phyloP scores from a whole-genome alignment of 345 rosid species.

The Ricinus communis region DNA sequence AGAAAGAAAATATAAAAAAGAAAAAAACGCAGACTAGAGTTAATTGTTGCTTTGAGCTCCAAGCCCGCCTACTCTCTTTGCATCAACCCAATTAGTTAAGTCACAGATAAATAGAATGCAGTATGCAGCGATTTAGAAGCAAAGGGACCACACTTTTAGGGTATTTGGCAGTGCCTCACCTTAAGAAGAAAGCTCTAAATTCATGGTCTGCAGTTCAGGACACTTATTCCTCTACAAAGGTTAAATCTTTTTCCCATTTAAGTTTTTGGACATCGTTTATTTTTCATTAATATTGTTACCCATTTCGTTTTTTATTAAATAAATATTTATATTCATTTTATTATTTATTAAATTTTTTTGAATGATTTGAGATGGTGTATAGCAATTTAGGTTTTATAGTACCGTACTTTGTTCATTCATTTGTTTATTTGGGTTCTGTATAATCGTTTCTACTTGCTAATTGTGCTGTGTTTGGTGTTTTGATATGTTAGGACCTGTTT shows the following conservation, averaged over 20 bases:
- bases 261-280: not conserved
- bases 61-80: too few species aligned
- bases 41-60: too few species aligned
- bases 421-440: not conserved
- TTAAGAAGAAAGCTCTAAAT: constrained; percentile 69
- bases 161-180: constrained; percentile 42
- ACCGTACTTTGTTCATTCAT: too few species aligned
- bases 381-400: too few species aligned
- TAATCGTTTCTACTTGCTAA: not conserved
- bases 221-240: constrained; percentile 81
- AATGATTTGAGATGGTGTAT: not conserved
- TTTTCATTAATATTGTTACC: not conserved
- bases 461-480: not conserved
- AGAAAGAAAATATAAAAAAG: too few species aligned
- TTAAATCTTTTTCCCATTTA: not conserved
- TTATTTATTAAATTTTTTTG: not conserved
- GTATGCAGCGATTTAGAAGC: constrained; percentile 66
- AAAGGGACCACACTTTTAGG: constrained; percentile 51
- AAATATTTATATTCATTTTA: not conserved
- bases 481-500: constrained; percentile 58
- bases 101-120: too few species aligned
- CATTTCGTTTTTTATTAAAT: not conserved
- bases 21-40: too few species aligned
- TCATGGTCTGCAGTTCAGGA: constrained; percentile 81
- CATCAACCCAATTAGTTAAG: too few species aligned